phyloP scores from a whole-genome alignment of 352 stramenopile species.

The Globisporangium sylvaticum region DNA sequence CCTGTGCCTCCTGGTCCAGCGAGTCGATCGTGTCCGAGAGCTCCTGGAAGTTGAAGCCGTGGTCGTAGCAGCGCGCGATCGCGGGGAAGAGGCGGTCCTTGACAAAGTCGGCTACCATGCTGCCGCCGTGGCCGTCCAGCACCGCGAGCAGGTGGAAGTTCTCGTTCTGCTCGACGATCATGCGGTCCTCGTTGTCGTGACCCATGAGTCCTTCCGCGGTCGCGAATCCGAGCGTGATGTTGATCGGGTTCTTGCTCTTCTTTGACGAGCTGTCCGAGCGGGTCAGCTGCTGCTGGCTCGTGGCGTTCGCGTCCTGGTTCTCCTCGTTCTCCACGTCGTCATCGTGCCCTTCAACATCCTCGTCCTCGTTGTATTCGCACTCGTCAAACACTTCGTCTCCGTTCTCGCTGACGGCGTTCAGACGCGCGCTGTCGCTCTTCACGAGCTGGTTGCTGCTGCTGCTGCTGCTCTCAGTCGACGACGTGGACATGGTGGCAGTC shows the following conservation, averaged over 20 bases:
- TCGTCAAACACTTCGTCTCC: constrained; percentile 14
- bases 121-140: constrained; percentile 72
- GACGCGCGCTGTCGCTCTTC: not conserved
- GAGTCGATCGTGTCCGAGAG: constrained; percentile 40
- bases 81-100: constrained; percentile 40
- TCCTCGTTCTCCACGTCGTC: constrained; percentile 11
- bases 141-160: constrained; percentile 65
- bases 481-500: not conserved
- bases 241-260: constrained; percentile 29
- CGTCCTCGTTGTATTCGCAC: constrained; percentile 5
- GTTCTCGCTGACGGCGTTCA: not conserved
- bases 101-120: constrained; percentile 53
- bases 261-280: not conserved
- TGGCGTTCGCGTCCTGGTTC: constrained; percentile 5
- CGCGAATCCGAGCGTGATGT: constrained; percentile 35
- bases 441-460: not conserved
- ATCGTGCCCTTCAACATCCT: not conserved
- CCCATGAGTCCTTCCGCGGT: constrained; percentile 47
- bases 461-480: not conserved
- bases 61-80: constrained; percentile 40
- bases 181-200: constrained; percentile 68
- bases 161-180: constrained; percentile 43
- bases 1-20: constrained; percentile 44
- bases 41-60: constrained; percentile 26
- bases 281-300: not conserved